These are phyloP conservation scores for Chlorella sp. DNA, from an alignment of 139 green algal species.

Conservation along the genomic window DNA sequence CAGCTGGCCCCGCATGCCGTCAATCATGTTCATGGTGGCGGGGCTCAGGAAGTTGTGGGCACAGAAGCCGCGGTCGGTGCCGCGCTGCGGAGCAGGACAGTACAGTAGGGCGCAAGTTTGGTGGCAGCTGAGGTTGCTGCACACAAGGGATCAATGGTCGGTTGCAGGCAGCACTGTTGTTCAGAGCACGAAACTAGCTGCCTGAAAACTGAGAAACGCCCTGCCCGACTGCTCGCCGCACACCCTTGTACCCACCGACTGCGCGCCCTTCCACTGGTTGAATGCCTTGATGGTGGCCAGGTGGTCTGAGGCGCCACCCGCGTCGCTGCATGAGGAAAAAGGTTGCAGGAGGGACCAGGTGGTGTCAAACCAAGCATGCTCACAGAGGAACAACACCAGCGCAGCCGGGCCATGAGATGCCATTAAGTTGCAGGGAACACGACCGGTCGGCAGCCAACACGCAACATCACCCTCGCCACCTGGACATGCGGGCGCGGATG, in stretches of 20 bases:
- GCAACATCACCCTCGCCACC: too few relatives aligned
- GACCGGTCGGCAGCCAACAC: too few relatives aligned
- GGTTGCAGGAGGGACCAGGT: too few relatives aligned
- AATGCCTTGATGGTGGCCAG: conserved; percentile 65
- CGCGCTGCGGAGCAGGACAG: conserved; percentile 1
- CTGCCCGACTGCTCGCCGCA: too few relatives aligned
- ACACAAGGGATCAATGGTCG: background rate
- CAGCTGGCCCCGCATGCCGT: conserved; percentile 77
- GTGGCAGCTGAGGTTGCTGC: background rate
- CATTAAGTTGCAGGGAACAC: too few relatives aligned
- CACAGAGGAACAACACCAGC: too few relatives aligned
- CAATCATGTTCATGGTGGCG: conserved; percentile 75
- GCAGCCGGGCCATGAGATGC: too few relatives aligned
- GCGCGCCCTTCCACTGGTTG: conserved; percentile 54
- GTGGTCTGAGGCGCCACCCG: conserved; percentile 69
- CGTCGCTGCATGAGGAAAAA: background rate
- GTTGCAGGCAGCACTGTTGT: too few relatives aligned
- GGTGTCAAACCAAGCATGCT: too few relatives aligned
- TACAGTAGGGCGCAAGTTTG: background rate
- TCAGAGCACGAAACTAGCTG: background rate
- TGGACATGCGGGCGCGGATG: conserved; percentile 39
- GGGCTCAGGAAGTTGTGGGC: conserved; percentile 59
- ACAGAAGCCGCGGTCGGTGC: conserved; percentile 49
- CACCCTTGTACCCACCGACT: background rate
- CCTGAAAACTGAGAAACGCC: too few relatives aligned